Percentiles rank a stretch among this genome's conserved stretches.
phyloP scores from a whole-genome alignment of 129 eudicot species.

The Scalesia atractyloides region DNA sequence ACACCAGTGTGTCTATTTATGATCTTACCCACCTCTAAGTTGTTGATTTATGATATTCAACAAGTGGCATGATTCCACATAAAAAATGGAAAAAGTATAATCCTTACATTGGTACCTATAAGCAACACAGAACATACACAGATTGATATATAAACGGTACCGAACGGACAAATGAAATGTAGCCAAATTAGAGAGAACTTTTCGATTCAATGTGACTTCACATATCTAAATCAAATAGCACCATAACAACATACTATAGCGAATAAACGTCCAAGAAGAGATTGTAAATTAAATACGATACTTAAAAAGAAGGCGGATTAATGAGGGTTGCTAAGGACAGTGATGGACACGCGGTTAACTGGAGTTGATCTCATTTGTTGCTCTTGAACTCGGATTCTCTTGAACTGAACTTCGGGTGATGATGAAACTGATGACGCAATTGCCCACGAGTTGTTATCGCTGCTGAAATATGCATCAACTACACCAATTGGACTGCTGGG shows the following conservation, averaged over 20 bases:
- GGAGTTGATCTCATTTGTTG: conserved; percentile 75
- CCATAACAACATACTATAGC: conserved; percentile 32
- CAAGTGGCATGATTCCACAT: conserved; percentile 34
- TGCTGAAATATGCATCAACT: conserved; percentile 65
- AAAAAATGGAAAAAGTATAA: conserved; percentile 19
- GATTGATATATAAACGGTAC: conserved; percentile 24
- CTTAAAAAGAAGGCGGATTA: conserved; percentile 33
- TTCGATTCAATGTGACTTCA: conserved; percentile 36
- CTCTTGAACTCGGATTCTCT: conserved; percentile 69
- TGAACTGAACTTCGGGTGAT: conserved; percentile 61
- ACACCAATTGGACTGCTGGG: conserved; percentile 76
- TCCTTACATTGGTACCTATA: conserved; percentile 33
- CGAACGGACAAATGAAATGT: conserved; percentile 22
- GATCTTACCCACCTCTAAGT: conserved; percentile 42
- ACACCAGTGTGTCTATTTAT: conserved; percentile 27
- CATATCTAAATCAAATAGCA: conserved; percentile 48
- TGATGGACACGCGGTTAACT: conserved; percentile 46
- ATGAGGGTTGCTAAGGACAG: conserved; percentile 42
- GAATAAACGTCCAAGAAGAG: conserved; percentile 31
- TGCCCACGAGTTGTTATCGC: conserved; percentile 68
- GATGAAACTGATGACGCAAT: conserved; percentile 55
- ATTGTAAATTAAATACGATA: conserved; percentile 43
- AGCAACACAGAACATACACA: conserved; percentile 29
- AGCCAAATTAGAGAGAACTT: conserved; percentile 23
- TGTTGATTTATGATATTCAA: conserved; percentile 32